These are phyloP conservation scores for Incumbomyces lentus DNA, from an alignment of 2,329 filamentous ascomycete species.

Conservation along the genomic window DNA sequence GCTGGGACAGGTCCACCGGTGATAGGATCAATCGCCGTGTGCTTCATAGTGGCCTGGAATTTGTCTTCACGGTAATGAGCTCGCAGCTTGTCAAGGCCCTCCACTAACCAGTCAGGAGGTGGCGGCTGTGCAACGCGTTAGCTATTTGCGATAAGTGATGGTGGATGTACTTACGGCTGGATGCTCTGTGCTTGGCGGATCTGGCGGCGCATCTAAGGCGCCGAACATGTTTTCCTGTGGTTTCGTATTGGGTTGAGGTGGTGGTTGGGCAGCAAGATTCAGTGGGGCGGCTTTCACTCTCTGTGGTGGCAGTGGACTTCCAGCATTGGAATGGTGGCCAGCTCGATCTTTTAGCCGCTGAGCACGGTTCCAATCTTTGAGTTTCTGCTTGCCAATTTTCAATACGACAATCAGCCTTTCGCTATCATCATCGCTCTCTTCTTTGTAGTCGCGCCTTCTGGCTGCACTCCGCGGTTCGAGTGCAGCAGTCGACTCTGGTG, in stretches of 20 bases:
- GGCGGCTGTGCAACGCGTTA: constrained; percentile 50
- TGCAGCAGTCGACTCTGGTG: constrained; percentile 59
- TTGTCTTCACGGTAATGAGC: constrained; percentile 64
- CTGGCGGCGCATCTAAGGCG: constrained; percentile 36
- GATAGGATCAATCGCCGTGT: constrained; percentile 64
- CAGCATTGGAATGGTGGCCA: constrained; percentile 19
- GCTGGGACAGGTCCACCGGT: constrained; percentile 55
- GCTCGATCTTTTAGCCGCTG: constrained; percentile 42
- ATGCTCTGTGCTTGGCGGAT: constrained; percentile 32
- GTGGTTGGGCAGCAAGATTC: constrained; percentile 39
- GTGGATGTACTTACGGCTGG: constrained; percentile 32
- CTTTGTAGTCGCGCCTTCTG: constrained; percentile 56
- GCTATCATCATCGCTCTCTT: constrained; percentile 67
- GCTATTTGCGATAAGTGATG: constrained; percentile 3
- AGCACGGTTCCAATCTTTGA: constrained; percentile 49
- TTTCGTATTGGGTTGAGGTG: constrained; percentile 25
- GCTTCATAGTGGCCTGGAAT: constrained; percentile 87
- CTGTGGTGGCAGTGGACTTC: constrained; percentile 22
- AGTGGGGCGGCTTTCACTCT: constrained; percentile 10
- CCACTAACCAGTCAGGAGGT: constrained; percentile 73
- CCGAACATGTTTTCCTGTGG: constrained; percentile 27
- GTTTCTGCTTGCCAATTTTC: constrained; percentile 59
- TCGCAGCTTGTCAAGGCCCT: constrained; percentile 62
- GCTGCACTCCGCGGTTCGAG: constrained; percentile 63
- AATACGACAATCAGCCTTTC: constrained; percentile 64